Base-by-base conservation (phyloP, 192 early-diverging fungal genomes). In the Dispira parvispora region DNA sequence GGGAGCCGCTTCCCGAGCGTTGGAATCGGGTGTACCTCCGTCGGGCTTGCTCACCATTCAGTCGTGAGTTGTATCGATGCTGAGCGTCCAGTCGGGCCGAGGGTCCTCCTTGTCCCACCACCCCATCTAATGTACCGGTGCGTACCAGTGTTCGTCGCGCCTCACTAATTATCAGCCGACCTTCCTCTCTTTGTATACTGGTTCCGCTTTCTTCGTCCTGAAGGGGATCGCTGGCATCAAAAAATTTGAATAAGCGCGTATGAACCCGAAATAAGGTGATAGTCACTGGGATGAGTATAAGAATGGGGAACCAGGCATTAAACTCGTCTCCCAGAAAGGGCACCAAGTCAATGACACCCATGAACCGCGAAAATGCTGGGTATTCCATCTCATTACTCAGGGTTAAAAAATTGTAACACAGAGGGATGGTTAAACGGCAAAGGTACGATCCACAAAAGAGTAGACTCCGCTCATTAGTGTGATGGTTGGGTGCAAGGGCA, bases 331-430 rank as follows among this genome's bases (percentile, higher is more conserved):
- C 94, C 52, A 98, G 73, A 21, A 98, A 79, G 12, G 93, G 90
- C 2, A 93, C 84, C n/a, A 98, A 73, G 64, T 92, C 87, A 32
- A 90, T 88, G 46, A 78, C 73, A 18, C 85, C 86, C 84, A 88
- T 88, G 64, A 86, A 84, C 71, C 77, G 64, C 16, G 69, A 53
- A 64, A 84, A 83, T 21, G 78, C 75, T 11, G 82, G 78, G 43
- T 64, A 68, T 53, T 77, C 73, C 45, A 71, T 70, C 57, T 72
- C 72, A 10, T 64, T 62, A 47, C 69, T 66, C n/a, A 87, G 75
- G 47, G 88, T 94, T 26, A 96, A 75, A 64, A 89, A 96, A 70
- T 98, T 98, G 75, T 96, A 96, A 65, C 90, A 94, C 44, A 98
- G 78, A 11, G 95, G 95, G 28, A 84, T 75, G 8, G 80, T 85